These are phyloP conservation scores for Thermochaetoides thermophila DNA, from an alignment of 495 filamentous ascomycete genomes.

Conservation along the genomic window DNA sequence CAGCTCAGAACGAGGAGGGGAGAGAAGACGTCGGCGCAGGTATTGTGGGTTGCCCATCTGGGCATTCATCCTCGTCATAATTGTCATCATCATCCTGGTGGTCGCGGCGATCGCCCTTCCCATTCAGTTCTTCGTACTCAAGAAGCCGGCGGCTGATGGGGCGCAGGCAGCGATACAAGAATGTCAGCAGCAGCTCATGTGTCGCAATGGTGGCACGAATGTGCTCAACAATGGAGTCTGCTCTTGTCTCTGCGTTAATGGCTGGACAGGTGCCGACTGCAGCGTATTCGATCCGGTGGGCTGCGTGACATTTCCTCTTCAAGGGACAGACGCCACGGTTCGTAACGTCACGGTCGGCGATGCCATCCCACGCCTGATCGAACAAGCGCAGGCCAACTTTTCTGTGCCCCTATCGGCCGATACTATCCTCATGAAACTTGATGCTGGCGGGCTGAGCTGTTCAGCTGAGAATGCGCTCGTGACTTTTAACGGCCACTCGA, in stretches of 20 bases:
- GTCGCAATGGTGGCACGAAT: constrained; percentile 69
- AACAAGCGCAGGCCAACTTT: constrained; percentile 49
- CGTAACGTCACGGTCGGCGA: constrained; percentile 67
- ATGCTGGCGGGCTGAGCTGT: constrained; percentile 57
- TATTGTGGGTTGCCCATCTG: constrained; percentile 75
- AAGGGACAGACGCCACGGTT: constrained; percentile 25
- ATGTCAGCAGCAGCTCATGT: constrained; percentile 42
- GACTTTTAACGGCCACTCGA: constrained; percentile 49
- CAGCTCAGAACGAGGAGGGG: constrained; percentile 7
- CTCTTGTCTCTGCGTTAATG: constrained; percentile 74
- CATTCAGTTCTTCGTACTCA: constrained; percentile 58
- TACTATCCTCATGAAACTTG: constrained; percentile 62
- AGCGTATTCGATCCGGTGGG: constrained; percentile 42
- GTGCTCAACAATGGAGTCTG: constrained; percentile 51
- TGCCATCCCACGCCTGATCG: constrained; percentile 58
- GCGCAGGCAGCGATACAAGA: constrained; percentile 22
- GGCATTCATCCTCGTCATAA: constrained; percentile 54
- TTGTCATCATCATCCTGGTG: constrained; percentile 59
- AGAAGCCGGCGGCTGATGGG: constrained; percentile 12
- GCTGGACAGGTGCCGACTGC: constrained; percentile 71
- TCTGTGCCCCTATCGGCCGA: constrained; percentile 54
- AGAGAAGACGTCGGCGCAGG: constrained; percentile 16
- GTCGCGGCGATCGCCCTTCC: constrained; percentile 82
- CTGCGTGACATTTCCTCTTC: constrained; percentile 55
- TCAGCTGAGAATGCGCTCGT: constrained; percentile 72